Percentiles rank a stretch among this genome's conserved stretches.
Evolutionary conservation across 2,329 filamentous ascomycete species (phyloP).

Genomic region (Fusarium albidum): DNA sequence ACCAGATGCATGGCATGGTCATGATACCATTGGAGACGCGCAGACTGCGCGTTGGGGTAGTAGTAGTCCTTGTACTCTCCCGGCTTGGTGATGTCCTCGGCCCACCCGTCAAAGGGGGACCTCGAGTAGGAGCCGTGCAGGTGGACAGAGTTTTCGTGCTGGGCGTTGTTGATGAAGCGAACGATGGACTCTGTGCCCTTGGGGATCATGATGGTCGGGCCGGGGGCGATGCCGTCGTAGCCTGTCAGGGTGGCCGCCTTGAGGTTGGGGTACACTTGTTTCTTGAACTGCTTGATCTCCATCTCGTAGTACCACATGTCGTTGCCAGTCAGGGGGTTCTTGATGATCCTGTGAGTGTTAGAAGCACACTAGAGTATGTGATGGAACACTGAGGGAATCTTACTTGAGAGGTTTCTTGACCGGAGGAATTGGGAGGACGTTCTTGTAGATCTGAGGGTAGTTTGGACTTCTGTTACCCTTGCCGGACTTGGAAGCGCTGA

Average conservation of each 20-base stretch:
- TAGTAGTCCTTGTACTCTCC: slow-evolving; percentile 70
- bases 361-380: too few relatives aligned
- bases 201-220: slow-evolving; percentile 60
- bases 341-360: slow-evolving; percentile 39
- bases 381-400: slow-evolving; percentile 26
- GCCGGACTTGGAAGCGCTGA: background rate
- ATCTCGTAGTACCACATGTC: slow-evolving; percentile 49
- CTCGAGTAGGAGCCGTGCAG: slow-evolving; percentile 61
- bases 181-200: slow-evolving; percentile 61
- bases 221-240: slow-evolving; percentile 64
- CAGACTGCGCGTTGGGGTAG: slow-evolving; percentile 63
- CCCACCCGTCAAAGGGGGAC: slow-evolving; percentile 50
- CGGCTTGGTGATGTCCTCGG: slow-evolving; percentile 57
- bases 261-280: slow-evolving; percentile 49
- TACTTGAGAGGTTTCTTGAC: slow-evolving; percentile 52
- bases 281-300: slow-evolving; percentile 43
- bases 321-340: slow-evolving; percentile 46
- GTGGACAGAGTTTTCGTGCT: slow-evolving; percentile 56
- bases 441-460: slow-evolving; percentile 16
- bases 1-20: slow-evolving; percentile 51
- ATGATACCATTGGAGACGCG: slow-evolving; percentile 66
- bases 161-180: slow-evolving; percentile 60
- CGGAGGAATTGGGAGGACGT: slow-evolving; percentile 54
- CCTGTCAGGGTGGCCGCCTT: slow-evolving; percentile 47
- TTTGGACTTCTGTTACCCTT: slow-evolving; percentile 2